Conservation (phyloP, 768 basidiomycete genomes). For the Coprinellus micaceus region DNA sequence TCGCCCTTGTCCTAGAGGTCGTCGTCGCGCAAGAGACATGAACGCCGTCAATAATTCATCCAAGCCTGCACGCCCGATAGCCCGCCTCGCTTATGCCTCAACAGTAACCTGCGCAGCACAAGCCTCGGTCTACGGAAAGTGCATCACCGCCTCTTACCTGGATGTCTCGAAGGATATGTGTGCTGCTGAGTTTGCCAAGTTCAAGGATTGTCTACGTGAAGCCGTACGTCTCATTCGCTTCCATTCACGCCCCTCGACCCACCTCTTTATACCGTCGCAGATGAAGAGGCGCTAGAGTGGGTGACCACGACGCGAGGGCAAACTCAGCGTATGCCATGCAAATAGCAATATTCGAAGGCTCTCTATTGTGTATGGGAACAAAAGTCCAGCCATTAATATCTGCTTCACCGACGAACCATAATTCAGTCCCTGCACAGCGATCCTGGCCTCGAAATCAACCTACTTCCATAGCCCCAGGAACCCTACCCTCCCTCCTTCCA, state of each 20-base stretch:
- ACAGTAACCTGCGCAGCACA: conserved; percentile 69
- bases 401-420: too few species aligned
- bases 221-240: conserved; percentile 50
- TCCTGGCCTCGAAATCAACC: conserved; percentile 4
- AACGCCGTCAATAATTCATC: conserved; percentile 23
- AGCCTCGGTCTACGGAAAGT: conserved; percentile 83
- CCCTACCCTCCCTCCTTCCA: conserved; percentile 13
- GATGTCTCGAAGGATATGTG: conserved; percentile 86
- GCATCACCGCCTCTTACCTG: conserved; percentile 76
- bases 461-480: conserved; percentile 38
- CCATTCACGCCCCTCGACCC: neutral
- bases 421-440: neutral
- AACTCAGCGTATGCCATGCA: too few species aligned
- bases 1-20: neutral
- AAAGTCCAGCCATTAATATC: too few species aligned
- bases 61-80: conserved; percentile 45
- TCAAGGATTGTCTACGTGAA: conserved; percentile 75
- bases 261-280: conserved; percentile 14
- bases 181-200: conserved; percentile 77
- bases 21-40: too few species aligned
- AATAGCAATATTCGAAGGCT: too few species aligned
- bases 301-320: too few species aligned
- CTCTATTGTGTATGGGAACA: too few species aligned
- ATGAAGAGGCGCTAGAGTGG: conserved; percentile 33
- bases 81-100: conserved; percentile 64